phyloP scores from a whole-genome alignment of 1,284 basidiomycete species.

The Leccinum subrobustum region DNA sequence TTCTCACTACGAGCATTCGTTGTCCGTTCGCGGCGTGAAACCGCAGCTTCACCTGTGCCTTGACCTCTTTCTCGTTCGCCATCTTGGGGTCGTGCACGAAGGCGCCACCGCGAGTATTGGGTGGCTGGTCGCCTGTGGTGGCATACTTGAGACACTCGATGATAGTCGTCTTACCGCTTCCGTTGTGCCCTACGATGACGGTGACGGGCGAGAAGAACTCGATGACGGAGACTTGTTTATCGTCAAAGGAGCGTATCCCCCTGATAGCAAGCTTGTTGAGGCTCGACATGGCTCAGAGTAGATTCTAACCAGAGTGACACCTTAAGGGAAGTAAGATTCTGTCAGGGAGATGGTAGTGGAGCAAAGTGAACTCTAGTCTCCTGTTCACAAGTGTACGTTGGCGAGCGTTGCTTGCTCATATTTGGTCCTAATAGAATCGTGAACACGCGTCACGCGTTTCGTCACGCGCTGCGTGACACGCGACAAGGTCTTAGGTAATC shows the following conservation, averaged over 20 bases:
- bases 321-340: background rate
- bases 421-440: background rate
- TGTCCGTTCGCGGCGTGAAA: constrained; percentile 88
- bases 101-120: constrained; percentile 96
- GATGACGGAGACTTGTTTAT: constrained; percentile 92
- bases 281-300: constrained; percentile 59
- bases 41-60: constrained; percentile 94
- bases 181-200: constrained; percentile 98
- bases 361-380: background rate
- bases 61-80: constrained; percentile 98
- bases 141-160: constrained; percentile 99
- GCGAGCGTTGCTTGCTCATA: background rate
- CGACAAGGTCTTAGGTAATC: background rate
- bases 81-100: constrained; percentile 99
- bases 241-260: constrained; percentile 90
- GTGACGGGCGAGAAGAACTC: constrained; percentile 98
- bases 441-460: constrained; percentile 7
- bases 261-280: constrained; percentile 87
- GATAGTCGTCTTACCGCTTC: constrained; percentile 98
- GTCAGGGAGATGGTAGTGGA: background rate
- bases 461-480: background rate
- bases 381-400: background rate
- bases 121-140: constrained; percentile 96
- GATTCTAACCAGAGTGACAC: background rate
- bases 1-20: constrained; percentile 91